Conservation (phyloP, 1,284 basidiomycete species). For the Lentinula novae-zelandiae region DNA sequence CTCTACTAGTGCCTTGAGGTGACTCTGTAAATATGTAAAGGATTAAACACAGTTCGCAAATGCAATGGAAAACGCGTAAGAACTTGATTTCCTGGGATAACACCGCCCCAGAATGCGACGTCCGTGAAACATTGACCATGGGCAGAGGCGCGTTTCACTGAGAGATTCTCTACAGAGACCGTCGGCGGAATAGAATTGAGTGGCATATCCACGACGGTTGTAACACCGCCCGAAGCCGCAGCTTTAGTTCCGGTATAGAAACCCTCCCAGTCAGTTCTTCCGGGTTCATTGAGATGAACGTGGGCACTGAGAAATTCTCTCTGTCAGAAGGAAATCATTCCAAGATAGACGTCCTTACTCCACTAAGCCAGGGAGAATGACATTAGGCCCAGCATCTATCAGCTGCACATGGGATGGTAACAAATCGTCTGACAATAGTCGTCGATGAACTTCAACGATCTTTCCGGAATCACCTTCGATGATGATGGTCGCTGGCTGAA, state of each 20-base stretch:
- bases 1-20: constrained; percentile 66
- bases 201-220: constrained; percentile 93
- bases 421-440: constrained; percentile 28
- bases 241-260: constrained; percentile 88
- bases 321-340: too few relatives aligned
- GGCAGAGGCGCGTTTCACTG: constrained; percentile 69
- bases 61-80: constrained; percentile 11
- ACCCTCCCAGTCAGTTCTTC: constrained; percentile 90
- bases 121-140: constrained; percentile 76
- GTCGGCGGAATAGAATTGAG: constrained; percentile 94
- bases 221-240: constrained; percentile 86
- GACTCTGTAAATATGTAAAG: constrained; percentile 36
- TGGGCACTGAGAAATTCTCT: constrained; percentile 56
- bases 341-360: constrained; percentile 54
- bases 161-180: constrained; percentile 74
- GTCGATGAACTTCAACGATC: constrained; percentile 53
- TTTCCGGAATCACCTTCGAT: constrained; percentile 62
- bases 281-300: constrained; percentile 92
- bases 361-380: constrained; percentile 81
- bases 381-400: constrained; percentile 60
- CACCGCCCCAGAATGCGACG: constrained; percentile 93
- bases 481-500: constrained; percentile 69
- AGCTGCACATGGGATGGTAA: constrained; percentile 37
- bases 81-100: constrained; percentile 85
- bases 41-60: neutral